phyloP scores from a whole-genome alignment of 768 basidiomycete genomes.

The Fomitopsis serialis region DNA sequence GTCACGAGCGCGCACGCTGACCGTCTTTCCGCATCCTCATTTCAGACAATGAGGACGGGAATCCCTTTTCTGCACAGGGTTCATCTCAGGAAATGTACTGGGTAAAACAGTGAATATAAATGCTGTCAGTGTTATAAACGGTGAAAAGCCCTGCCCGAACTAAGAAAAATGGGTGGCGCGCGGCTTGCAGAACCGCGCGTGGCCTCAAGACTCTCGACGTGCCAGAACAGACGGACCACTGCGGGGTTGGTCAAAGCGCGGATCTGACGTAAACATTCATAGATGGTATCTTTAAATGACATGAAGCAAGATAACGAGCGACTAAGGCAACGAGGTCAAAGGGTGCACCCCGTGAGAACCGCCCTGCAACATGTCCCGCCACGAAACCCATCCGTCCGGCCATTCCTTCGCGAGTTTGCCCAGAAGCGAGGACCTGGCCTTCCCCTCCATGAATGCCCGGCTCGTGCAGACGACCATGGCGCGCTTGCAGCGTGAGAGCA shows the following conservation, averaged over 20 bases:
- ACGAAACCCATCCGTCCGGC: slow-evolving; percentile 9
- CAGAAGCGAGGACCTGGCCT: slow-evolving; percentile 16
- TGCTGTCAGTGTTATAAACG: too few species aligned
- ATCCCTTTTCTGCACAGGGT: too few species aligned
- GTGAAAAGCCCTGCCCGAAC: too few species aligned
- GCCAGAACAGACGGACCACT: not conserved
- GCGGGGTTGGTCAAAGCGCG: not conserved
- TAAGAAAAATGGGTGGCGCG: too few species aligned
- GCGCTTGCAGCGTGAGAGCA: slow-evolving; percentile 29
- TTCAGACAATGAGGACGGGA: too few species aligned
- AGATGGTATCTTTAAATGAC: too few species aligned
- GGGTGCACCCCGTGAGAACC: not conserved
- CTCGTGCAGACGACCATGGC: slow-evolving; percentile 27
- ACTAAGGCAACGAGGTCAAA: not conserved
- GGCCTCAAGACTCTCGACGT: not conserved
- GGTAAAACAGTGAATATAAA: too few species aligned
- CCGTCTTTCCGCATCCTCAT: too few species aligned
- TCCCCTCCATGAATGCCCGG: slow-evolving; percentile 15
- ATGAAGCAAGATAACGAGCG: not conserved
- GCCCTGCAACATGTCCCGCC: slow-evolving; percentile 6
- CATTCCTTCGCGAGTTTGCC: slow-evolving; percentile 20
- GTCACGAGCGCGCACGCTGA: too few species aligned
- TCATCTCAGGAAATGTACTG: too few species aligned
- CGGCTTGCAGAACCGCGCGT: not conserved
- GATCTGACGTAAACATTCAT: too few species aligned